Percentiles rank a stretch among this genome's conserved stretches.
These are phyloP conservation scores for Termitomyces sp. DNA, from an alignment of 768 basidiomycete genomes.

Conservation along the genomic window DNA sequence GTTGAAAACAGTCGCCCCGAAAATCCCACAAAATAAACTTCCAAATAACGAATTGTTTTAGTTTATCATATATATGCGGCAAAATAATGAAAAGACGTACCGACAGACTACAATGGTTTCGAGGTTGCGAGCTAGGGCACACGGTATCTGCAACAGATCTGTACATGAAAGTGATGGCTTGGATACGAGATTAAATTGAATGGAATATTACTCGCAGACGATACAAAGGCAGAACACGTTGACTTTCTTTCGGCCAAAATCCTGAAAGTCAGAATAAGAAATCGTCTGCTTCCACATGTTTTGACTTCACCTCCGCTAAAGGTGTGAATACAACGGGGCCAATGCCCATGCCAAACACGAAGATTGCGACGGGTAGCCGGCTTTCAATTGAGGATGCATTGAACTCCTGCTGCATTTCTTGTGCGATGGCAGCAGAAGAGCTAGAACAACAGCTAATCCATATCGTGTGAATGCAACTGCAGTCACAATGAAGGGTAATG, in stretches of 20 bases:
- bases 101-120: slow-evolving; percentile 14
- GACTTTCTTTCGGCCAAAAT: slow-evolving; percentile 18
- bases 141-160: slow-evolving; percentile 19
- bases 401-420: slow-evolving; percentile 15
- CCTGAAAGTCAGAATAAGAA: slow-evolving; percentile 3
- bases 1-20: slow-evolving; percentile 15
- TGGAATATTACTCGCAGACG: slow-evolving; percentile 13
- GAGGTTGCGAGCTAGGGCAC: slow-evolving; percentile 15
- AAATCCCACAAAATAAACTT: slow-evolving; percentile 16
- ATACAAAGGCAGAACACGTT: slow-evolving; percentile 12
- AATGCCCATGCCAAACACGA: slow-evolving; percentile 16
- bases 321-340: slow-evolving; percentile 19
- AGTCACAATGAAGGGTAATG: not conserved
- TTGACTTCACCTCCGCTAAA: slow-evolving; percentile 13
- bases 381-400: slow-evolving; percentile 11
- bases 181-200: slow-evolving; percentile 9
- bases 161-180: slow-evolving; percentile 6
- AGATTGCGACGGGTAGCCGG: slow-evolving; percentile 17
- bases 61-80: not conserved
- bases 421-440: slow-evolving; percentile 11
- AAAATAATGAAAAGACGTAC: slow-evolving; percentile 2
- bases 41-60: not conserved
- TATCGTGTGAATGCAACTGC: slow-evolving; percentile 14
- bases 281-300: not conserved
- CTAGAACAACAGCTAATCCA: slow-evolving; percentile 18